Evolutionary conservation across 129 eudicot species (phyloP), one percentile per base, ranked within the genome.

Genomic region (Kitagawia praeruptora): DNA sequence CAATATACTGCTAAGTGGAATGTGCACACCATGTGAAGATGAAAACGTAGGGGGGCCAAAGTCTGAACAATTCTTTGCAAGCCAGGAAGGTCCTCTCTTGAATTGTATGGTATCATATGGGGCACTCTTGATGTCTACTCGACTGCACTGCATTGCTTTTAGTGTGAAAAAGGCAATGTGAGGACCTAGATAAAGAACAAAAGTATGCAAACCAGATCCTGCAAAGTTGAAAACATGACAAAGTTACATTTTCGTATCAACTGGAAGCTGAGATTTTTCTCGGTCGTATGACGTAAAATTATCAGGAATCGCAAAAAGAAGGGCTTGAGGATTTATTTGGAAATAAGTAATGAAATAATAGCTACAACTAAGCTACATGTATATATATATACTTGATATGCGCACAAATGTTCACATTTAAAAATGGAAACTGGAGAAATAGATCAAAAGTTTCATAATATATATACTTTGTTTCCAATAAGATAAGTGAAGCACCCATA

Each of bases 201-300:
- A 95, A 40, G 98, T 95, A 84, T 95, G 98, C 87, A 95, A 83
- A 73, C 98, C 98, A 72, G 96, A 90, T 76, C 98, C 97, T 95
- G 86, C 48, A 54, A 39, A 82, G 78, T 61, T 31, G 28, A 70
- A 64, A 42, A 81, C 51, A 73, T 61, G 34, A 61, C 15, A 9
- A n/a, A n/a, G 69, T 61, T 61, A 61, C 34, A 61, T 61, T 61
- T 61, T 25, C 12, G 34, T 9, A 58, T 58, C 66, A 23, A 58
- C 66, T 58, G 31, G 66, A 58, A 23, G 31, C 13, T 58, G 31
- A 23, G 28, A 58, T 58, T 58, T 58, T 51, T 8, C 31, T 58
- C 28, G 21, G 14, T 58, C 31, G 0, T n/a, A 23, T 58, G 28
- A 58, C 25, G 31, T n/a, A 54, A 54, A 19, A 54, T 54, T 53